These are phyloP conservation scores for Rutidosis leptorrhynchoides DNA, from an alignment of 129 eudicot species.

Conservation along the genomic window DNA sequence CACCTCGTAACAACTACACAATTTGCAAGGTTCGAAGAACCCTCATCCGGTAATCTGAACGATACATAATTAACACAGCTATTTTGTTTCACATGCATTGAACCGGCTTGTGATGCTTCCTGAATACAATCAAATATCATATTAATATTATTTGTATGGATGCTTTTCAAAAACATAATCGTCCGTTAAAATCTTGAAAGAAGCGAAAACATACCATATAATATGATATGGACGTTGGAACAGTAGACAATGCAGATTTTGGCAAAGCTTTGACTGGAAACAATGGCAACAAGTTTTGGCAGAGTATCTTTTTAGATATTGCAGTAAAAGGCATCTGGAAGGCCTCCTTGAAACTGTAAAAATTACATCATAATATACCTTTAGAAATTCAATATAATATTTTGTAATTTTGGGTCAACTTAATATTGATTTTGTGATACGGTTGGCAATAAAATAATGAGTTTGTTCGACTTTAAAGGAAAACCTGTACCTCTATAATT, in stretches of 20 bases:
- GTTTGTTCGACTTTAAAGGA: conserved; percentile 18
- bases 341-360: conserved; percentile 81
- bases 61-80: conserved; percentile 51
- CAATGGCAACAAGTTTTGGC: conserved; percentile 66
- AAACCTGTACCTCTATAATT: conserved; percentile 1
- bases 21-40: conserved; percentile 53
- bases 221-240: conserved; percentile 71
- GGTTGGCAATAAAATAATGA: not conserved
- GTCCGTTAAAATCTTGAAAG: not conserved
- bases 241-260: conserved; percentile 27
- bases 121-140: conserved; percentile 26
- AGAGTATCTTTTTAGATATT: conserved; percentile 59
- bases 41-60: conserved; percentile 70
- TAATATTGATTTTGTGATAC: not conserved
- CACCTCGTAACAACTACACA: conserved; percentile 70
- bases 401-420: not conserved
- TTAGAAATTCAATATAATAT: conserved; percentile 4
- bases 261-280: conserved; percentile 56
- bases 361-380: conserved; percentile 12
- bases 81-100: conserved; percentile 33
- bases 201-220: conserved; percentile 53
- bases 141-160: conserved; percentile 7
- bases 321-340: conserved; percentile 82
- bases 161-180: not conserved
- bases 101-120: conserved; percentile 42